phyloP scores from a whole-genome alignment of 23 red algal genomes.

The Gracilariopsis chorda region DNA sequence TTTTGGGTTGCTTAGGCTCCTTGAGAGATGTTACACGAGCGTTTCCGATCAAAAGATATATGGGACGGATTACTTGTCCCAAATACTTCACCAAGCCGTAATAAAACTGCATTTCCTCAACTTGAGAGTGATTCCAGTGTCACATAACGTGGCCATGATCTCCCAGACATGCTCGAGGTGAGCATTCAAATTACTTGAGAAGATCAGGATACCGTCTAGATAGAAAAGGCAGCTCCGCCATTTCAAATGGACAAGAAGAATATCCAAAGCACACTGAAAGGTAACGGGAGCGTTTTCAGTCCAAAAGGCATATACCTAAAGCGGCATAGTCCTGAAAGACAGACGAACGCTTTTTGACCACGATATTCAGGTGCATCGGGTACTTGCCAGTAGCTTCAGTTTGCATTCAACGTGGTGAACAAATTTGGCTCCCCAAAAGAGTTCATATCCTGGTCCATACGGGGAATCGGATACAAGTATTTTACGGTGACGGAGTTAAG shows the following conservation, averaged over 20 bases:
- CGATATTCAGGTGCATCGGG: background rate
- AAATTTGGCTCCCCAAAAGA: background rate
- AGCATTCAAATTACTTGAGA: background rate
- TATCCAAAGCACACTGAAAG: too few species aligned
- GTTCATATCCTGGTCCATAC: background rate
- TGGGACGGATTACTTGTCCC: constrained; percentile 29
- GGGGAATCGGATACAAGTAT: background rate
- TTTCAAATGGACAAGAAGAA: too few species aligned
- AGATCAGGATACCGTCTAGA: constrained; percentile 22
- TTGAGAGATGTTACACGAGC: background rate
- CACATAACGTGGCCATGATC: background rate
- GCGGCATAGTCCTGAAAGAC: too few species aligned
- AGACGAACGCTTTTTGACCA: too few species aligned
- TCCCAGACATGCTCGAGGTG: constrained; percentile 11
- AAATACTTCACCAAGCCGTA: background rate
- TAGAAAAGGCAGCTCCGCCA: background rate
- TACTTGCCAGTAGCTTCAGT: background rate
- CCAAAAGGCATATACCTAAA: too few species aligned
- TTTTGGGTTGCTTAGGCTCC: background rate
- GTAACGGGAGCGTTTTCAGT: too few species aligned
- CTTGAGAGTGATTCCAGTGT: constrained; percentile 14
- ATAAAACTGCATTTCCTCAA: constrained; percentile 1
- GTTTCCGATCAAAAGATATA: background rate
- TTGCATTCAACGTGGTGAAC: background rate
- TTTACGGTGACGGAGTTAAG: background rate